These are phyloP conservation scores for Solanum pennellii DNA, from an alignment of 257 asterid species.

Conservation along the genomic window DNA sequence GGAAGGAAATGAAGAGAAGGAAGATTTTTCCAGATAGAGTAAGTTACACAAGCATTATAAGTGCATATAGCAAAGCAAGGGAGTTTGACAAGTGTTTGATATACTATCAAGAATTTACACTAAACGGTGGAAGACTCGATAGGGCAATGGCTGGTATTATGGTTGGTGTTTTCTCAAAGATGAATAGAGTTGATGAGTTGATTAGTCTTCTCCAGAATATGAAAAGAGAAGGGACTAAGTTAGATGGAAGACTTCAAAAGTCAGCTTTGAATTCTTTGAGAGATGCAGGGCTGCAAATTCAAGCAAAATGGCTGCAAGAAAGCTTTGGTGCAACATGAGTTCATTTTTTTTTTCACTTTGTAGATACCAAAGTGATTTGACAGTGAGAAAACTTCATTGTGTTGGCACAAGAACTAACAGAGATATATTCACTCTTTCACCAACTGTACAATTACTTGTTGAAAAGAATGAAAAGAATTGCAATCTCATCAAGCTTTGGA, in stretches of 20 bases:
- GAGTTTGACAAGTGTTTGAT: slow-evolving; percentile 44
- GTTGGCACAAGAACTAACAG: background rate
- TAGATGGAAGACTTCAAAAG: slow-evolving; percentile 53
- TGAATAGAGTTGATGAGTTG: slow-evolving; percentile 55
- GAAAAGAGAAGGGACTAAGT: slow-evolving; percentile 40
- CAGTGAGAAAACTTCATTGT: background rate
- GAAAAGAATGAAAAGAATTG: background rate
- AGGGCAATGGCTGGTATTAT: slow-evolving; percentile 79
- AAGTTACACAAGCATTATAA: slow-evolving; percentile 66
- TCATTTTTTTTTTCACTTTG: background rate
- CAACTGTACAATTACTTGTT: background rate
- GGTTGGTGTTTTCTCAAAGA: slow-evolving; percentile 75
- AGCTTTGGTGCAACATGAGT: slow-evolving; percentile 15
- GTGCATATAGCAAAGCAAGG: slow-evolving; percentile 51
- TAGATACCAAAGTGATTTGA: background rate
- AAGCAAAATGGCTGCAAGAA: slow-evolving; percentile 49
- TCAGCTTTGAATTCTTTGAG: slow-evolving; percentile 71
- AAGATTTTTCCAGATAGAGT: slow-evolving; percentile 50
- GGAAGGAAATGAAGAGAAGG: slow-evolving; percentile 84
- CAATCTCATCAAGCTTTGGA: background rate
- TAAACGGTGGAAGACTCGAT: slow-evolving; percentile 50
- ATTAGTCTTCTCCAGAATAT: slow-evolving; percentile 66
- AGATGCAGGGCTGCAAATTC: slow-evolving; percentile 62
- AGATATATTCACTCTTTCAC: background rate
- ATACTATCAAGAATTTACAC: slow-evolving; percentile 50